Base-by-base conservation (phyloP, 441 rosid genomes). In the Arabidopsis lyrata region DNA sequence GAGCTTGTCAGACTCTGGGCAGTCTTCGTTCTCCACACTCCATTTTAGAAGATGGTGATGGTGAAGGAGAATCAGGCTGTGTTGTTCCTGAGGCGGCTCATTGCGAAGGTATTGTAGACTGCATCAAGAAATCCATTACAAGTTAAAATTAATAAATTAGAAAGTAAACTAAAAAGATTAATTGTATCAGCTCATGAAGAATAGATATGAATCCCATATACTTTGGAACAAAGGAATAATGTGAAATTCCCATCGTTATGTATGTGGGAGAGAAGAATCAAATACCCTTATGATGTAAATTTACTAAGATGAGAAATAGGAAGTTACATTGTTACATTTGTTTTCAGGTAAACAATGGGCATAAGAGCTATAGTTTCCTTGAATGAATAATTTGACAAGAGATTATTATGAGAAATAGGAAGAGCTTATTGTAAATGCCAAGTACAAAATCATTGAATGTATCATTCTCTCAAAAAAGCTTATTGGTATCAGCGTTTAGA, bases 11-110 rank as follows among this genome's bases (percentile, higher is more conserved):
- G 71, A 94, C 80, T 11, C 95, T 79, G 12, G 99, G 97, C 47
- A 89, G 78, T 39, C 97, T 94, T 15, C 89, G 83, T 3, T 94
- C 99, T 11, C 99, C 99, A 20, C 99, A 94, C 80, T 87, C 98
- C 8, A 70, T 50, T 39, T 2, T 41, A 6, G 95, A 82, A 61
- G 86, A 82, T 36, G 31, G 4, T 29, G 80, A 61, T 38, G 61
- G 22, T 0, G 85, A 83, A 35, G 91, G 84, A 14, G 82, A 63
- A 3, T 12, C 83, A 31, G 91, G 77, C 0, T 85, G 93, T 70
- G 38, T 68, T 6, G 68, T 84, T 68, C 81, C 87, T 34, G 77
- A 86, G 64, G 83, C 83, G 59, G 83, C 84, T 48, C 87, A 87
- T 66, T 88, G 97, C 75, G 91, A 88, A 82, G 97, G 97, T 62